Base-by-base conservation (phyloP, 192 early-diverging fungal species). In the Linnemannia hyalina region DNA sequence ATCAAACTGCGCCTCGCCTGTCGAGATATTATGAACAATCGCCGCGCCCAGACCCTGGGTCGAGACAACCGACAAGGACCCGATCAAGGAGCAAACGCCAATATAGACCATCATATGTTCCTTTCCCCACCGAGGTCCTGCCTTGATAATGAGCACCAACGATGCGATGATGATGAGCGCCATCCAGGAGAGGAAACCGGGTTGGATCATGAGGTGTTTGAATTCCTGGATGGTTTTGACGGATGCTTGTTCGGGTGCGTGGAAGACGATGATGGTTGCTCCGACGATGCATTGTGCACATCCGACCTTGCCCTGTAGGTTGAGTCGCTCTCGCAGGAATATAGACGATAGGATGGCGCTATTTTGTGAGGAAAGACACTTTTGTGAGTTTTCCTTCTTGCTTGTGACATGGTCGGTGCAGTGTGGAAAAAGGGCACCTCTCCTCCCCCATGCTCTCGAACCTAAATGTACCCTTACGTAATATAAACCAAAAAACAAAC, bases 31-130 rank as follows among this genome's bases (percentile, higher is more conserved):
- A 79, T 97, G 91, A 74, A 96, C 95, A 57, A 97, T 92, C 10
- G 97, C 97, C 60, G 96, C 94, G 60, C 96, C 96, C 71, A 97
- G 92, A 0, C 95, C 98, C 89, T 98, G 97, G 73, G 94, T 95
- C 22, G 95, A 94, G 22, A 96, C 95, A 20, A 98, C 96, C 10
- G 96, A 95, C 38, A 97, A 88, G 0, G 97, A 98, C 1, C 97
- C 97, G 38, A 97, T 96, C 36, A 97, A 88, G 1, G 97, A 98
- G 89, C 97, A 98, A 57, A 98, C 95, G 49, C 93, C 91, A 75
- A 98, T 93, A 83, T 97, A 98, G 7, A 98, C 93, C 44, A 98
- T 85, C 90, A 97, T 96, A 87, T 93, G 94, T 26, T 88, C 79
- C 76, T 94, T 95, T 36, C 97, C 97, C 87, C 93, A 95, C 40